Conservation (phyloP, 352 stramenopile species). For the Phytophthora colocasiae region DNA sequence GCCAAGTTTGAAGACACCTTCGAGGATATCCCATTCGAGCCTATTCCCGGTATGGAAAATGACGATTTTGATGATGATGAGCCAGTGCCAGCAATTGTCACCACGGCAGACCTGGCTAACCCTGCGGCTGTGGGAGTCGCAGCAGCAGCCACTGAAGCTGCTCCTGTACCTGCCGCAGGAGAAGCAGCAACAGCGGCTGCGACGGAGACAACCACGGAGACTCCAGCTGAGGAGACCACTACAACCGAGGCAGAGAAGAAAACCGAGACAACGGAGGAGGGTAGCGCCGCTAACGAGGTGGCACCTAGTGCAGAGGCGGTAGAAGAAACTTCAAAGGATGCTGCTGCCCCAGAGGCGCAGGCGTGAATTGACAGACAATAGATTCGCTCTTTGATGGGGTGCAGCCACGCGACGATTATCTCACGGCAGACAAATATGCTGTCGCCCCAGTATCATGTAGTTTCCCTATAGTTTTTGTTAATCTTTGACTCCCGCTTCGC, state of each 20-base stretch:
- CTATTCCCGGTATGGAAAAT: conserved; percentile 56
- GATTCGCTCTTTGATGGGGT: conserved; percentile 46
- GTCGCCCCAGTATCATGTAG: conserved; percentile 39
- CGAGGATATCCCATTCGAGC: conserved; percentile 64
- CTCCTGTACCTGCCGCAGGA: conserved; percentile 10
- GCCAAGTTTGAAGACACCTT: conserved; percentile 77
- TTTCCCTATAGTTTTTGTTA: conserved; percentile 39
- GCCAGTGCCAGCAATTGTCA: conserved; percentile 31
- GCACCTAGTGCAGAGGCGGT: conserved; percentile 39
- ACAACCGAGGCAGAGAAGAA: conserved; percentile 23
- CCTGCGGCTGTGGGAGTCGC: background rate
- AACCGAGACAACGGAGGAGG: conserved; percentile 29
- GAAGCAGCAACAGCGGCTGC: conserved; percentile 18
- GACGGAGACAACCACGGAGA: conserved; percentile 23
- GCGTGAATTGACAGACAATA: conserved; percentile 57
- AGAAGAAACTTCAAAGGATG: conserved; percentile 41
- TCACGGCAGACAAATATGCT: conserved; percentile 32
- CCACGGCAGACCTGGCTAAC: conserved; percentile 30
- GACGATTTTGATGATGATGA: conserved; percentile 51
- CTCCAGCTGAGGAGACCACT: conserved; percentile 18
- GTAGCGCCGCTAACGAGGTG: conserved; percentile 35
- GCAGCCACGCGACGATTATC: conserved; percentile 26
- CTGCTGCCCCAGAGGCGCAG: conserved; percentile 38
- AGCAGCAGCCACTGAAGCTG: conserved; percentile 10
- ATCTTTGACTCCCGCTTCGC: conserved; percentile 1